phyloP scores from a whole-genome alignment of 2,329 filamentous ascomycete genomes.

The Hypoxylon sp. region DNA sequence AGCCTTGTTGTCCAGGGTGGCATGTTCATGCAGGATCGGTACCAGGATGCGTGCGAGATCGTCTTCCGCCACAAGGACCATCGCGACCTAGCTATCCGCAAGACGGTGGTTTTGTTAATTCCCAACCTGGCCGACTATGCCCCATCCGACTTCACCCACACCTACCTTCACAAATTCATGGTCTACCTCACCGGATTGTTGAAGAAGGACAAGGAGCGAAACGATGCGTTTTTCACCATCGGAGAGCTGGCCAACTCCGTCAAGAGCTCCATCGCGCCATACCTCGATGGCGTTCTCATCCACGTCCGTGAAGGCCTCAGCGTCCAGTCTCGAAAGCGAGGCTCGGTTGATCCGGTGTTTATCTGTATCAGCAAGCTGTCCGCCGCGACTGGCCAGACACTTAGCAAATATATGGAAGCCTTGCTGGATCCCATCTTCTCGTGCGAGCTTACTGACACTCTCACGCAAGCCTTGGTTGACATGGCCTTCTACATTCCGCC shows the following conservation, averaged over 20 bases:
- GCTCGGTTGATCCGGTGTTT: constrained; percentile 82
- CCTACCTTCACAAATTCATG: constrained; percentile 96
- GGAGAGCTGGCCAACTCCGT: constrained; percentile 97
- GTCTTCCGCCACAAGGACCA: constrained; percentile 94
- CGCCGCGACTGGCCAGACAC: constrained; percentile 91
- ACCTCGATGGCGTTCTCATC: constrained; percentile 91
- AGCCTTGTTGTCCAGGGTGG: constrained; percentile 93
- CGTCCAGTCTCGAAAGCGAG: constrained; percentile 73
- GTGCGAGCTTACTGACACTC: constrained; percentile 90
- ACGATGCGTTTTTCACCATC: constrained; percentile 93
- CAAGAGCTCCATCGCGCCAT: constrained; percentile 92
- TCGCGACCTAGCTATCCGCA: constrained; percentile 84
- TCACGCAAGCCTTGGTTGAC: constrained; percentile 94
- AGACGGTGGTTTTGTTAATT: constrained; percentile 89
- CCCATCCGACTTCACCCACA: constrained; percentile 85
- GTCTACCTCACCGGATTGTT: constrained; percentile 91
- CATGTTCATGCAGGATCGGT: constrained; percentile 99
- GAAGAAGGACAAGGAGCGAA: constrained; percentile 93
- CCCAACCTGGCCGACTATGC: constrained; percentile 93
- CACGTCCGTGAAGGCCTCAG: constrained; percentile 93
- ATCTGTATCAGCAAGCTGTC: constrained; percentile 97
- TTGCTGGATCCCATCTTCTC: constrained; percentile 96
- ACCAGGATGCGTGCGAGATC: constrained; percentile 90
- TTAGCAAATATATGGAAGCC: constrained; percentile 98
- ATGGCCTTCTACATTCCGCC: constrained; percentile 99